Conservation (phyloP, 306 rosid species). For the Adenanthera pavonina region DNA sequence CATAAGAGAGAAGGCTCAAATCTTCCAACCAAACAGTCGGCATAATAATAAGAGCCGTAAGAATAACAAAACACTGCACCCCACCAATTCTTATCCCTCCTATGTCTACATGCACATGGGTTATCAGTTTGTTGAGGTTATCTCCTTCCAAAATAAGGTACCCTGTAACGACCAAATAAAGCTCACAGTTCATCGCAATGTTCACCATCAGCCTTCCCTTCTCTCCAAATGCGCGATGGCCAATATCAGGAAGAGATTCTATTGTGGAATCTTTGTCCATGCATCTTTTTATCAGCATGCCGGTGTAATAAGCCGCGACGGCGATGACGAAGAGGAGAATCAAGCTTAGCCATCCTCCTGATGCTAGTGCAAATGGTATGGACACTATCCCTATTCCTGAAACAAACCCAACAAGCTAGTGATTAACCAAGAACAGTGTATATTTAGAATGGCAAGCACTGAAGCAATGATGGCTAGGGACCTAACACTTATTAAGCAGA, state of each 20-base stretch:
- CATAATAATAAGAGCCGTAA: constrained; percentile 47
- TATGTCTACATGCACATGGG: constrained; percentile 35
- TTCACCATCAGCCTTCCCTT: constrained; percentile 51
- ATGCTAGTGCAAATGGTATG: constrained; percentile 61
- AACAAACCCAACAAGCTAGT: not conserved
- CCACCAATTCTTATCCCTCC: constrained; percentile 49
- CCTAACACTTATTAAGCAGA: too few species aligned
- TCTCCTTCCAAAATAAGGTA: constrained; percentile 68
- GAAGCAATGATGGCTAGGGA: too few species aligned
- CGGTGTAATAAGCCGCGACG: constrained; percentile 52
- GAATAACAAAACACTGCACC: constrained; percentile 43
- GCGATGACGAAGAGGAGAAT: constrained; percentile 50
- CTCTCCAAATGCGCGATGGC: constrained; percentile 62
- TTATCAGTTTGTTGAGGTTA: constrained; percentile 55
- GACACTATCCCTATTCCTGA: constrained; percentile 72
- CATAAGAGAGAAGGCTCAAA: constrained; percentile 59
- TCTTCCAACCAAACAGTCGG: constrained; percentile 48
- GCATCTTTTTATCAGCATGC: constrained; percentile 57
- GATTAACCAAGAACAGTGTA: not conserved
- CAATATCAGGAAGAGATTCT: constrained; percentile 61
- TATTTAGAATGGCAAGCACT: too few species aligned
- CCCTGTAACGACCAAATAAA: constrained; percentile 63
- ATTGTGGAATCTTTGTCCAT: constrained; percentile 60
- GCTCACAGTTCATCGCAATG: constrained; percentile 51
- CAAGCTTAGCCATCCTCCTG: constrained; percentile 70